phyloP scores from a whole-genome alignment of 2,329 filamentous ascomycete species.

The Gliomastix tumulicola region DNA sequence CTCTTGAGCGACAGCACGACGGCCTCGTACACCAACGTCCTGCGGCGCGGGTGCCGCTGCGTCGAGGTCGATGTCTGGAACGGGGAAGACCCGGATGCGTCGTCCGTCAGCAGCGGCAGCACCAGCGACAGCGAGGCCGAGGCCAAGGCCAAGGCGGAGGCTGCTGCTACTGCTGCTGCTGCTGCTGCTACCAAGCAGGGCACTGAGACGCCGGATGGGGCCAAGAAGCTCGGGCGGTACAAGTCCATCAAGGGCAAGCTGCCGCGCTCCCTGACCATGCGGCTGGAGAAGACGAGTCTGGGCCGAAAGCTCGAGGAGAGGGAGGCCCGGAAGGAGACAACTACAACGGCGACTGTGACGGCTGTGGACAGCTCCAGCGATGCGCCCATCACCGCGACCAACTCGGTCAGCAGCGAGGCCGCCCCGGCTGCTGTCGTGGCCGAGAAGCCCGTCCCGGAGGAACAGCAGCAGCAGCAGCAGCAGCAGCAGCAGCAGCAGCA shows the following conservation, averaged over 20 bases:
- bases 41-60: conserved; percentile 80
- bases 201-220: neutral
- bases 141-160: conserved; percentile 37
- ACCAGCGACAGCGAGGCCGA: conserved; percentile 41
- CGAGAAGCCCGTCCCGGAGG: neutral
- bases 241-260: conserved; percentile 46
- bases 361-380: neutral
- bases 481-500: conserved; percentile 38
- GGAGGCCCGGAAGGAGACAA: conserved; percentile 2
- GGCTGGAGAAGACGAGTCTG: conserved; percentile 41
- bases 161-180: conserved; percentile 20
- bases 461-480: too few relatives aligned
- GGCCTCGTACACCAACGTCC: conserved; percentile 76
- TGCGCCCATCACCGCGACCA: neutral
- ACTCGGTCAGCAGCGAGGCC: neutral
- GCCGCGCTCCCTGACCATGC: conserved; percentile 31
- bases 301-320: conserved; percentile 32
- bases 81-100: conserved; percentile 65
- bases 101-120: conserved; percentile 29
- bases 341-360: too few relatives aligned
- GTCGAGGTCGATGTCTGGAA: conserved; percentile 97
- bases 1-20: conserved; percentile 81
- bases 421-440: too few relatives aligned
- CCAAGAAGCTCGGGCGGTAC: neutral
- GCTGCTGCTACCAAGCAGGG: conserved; percentile 11